Conservation (phyloP, 2,329 filamentous ascomycete species). For the Phaeosphaeria sp. region DNA sequence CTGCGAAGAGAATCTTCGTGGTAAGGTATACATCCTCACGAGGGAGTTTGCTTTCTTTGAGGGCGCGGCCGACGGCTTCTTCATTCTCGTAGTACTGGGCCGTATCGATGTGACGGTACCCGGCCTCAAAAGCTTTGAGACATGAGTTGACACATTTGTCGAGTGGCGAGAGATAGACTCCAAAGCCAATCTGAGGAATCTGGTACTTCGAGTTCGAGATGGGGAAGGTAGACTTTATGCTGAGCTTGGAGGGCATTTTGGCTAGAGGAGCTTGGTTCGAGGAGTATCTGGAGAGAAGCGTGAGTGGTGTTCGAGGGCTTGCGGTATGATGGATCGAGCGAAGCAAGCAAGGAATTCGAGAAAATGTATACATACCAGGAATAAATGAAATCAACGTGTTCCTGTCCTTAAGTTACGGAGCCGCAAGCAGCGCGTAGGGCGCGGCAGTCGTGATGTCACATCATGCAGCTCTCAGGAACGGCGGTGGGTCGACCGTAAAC, state of each 20-base stretch:
- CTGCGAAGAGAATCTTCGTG: slow-evolving; percentile 69
- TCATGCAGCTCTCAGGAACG: slow-evolving; percentile 7
- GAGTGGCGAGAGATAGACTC: slow-evolving; percentile 68
- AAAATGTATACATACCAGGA: slow-evolving; percentile 14
- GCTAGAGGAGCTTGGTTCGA: slow-evolving; percentile 1
- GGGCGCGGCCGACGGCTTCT: slow-evolving; percentile 67
- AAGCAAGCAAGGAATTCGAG: slow-evolving; percentile 5
- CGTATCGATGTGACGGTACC: slow-evolving; percentile 71
- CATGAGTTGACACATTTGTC: slow-evolving; percentile 65
- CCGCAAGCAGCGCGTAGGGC: slow-evolving; percentile 5
- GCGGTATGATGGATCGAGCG: slow-evolving; percentile 4
- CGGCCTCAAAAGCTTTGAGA: slow-evolving; percentile 62
- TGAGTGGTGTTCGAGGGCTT: slow-evolving; percentile 7
- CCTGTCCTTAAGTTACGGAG: slow-evolving; percentile 1
- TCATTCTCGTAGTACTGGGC: slow-evolving; percentile 77
- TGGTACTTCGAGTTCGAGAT: slow-evolving; percentile 58
- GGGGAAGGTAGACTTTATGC: slow-evolving; percentile 57
- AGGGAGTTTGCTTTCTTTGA: slow-evolving; percentile 62
- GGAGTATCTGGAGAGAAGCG: slow-evolving; percentile 8
- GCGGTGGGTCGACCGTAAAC: not conserved
- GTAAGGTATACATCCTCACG: slow-evolving; percentile 71
- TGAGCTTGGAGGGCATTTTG: slow-evolving; percentile 35
- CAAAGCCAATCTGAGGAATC: slow-evolving; percentile 74
- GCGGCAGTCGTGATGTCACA: slow-evolving; percentile 25
- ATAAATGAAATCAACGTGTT: not conserved